Percentiles rank a stretch among this genome's conserved stretches.
Evolutionary conservation across 139 green algal species (phyloP).

Genomic region (Ettlia oleoabundans): DNA sequence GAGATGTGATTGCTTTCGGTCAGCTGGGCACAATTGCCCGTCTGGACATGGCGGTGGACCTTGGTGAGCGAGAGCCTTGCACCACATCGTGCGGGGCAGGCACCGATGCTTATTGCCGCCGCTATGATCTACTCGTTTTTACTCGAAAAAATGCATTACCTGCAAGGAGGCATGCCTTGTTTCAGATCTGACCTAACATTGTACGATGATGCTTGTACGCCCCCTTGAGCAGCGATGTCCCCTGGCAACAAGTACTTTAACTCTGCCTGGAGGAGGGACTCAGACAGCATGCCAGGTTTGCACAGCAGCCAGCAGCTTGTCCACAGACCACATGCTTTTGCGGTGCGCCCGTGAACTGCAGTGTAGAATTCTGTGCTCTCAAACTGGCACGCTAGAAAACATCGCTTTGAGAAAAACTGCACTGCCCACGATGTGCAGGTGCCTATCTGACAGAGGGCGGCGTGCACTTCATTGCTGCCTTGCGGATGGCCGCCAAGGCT

Average conservation of each 20-base stretch:
- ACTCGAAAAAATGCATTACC: too few species aligned
- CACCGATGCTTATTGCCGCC: too few species aligned
- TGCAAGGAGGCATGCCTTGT: too few species aligned
- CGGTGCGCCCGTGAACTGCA: background rate
- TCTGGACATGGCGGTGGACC: conserved; percentile 15
- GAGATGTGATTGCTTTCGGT: background rate
- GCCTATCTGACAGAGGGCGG: conserved; percentile 25
- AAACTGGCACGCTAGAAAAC: too few species aligned
- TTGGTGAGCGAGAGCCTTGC: conserved; percentile 2
- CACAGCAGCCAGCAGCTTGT: background rate
- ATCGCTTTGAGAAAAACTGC: background rate
- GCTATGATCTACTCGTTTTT: too few species aligned
- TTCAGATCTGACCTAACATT: too few species aligned
- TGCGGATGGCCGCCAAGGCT: conserved; percentile 11
- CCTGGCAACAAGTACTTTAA: conserved; percentile 15
- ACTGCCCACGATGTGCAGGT: background rate
- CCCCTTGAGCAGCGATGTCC: background rate
- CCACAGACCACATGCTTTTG: background rate
- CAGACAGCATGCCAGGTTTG: background rate
- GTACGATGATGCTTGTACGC: background rate
- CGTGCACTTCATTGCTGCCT: conserved; percentile 26
- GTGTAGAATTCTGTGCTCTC: background rate
- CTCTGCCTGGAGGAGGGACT: conserved; percentile 3
- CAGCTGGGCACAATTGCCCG: conserved; percentile 1
- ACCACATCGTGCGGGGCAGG: too few species aligned